Evolutionary conservation across 208 protist genomes (phyloP).

Genomic region (Crithidia acanthocephali): DNA sequence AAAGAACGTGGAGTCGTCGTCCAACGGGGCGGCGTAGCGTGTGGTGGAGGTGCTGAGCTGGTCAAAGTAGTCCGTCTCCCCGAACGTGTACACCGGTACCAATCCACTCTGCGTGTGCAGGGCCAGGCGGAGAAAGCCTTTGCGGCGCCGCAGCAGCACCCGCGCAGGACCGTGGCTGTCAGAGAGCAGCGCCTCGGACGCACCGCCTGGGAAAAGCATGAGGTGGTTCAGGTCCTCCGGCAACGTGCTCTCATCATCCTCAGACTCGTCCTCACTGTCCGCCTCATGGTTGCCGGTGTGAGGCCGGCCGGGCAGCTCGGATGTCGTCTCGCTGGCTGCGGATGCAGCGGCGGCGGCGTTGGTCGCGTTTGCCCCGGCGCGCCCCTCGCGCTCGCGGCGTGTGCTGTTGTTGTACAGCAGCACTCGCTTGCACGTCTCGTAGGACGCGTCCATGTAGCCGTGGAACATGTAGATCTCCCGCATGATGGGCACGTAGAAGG

Average conservation of each 20-base stretch:
- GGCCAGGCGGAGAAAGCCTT: constrained; percentile 58
- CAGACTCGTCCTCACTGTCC: neutral
- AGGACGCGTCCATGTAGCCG: constrained; percentile 60
- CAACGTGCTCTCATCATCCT: constrained; percentile 8
- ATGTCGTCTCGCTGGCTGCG: neutral
- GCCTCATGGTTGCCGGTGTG: too few relatives aligned
- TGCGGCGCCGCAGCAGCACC: constrained; percentile 49
- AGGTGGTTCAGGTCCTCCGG: constrained; percentile 40
- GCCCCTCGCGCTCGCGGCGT: constrained; percentile 21
- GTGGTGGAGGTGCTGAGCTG: constrained; percentile 32
- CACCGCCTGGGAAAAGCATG: constrained; percentile 55
- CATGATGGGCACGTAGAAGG: constrained; percentile 63
- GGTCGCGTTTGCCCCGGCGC: neutral
- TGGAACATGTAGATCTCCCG: constrained; percentile 59
- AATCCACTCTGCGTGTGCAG: constrained; percentile 45
- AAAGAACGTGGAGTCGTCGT: constrained; percentile 32
- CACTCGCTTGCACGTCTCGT: constrained; percentile 36
- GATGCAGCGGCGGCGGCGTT: neutral
- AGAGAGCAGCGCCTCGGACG: constrained; percentile 55
- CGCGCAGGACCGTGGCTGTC: constrained; percentile 33
- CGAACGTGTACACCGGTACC: constrained; percentile 59
- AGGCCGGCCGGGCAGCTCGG: too few relatives aligned
- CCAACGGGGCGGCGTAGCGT: constrained; percentile 24
- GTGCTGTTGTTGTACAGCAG: constrained; percentile 42
- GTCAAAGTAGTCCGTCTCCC: constrained; percentile 62